phyloP scores from a whole-genome alignment of 495 filamentous ascomycete species.

The Aspergillus leporis region DNA sequence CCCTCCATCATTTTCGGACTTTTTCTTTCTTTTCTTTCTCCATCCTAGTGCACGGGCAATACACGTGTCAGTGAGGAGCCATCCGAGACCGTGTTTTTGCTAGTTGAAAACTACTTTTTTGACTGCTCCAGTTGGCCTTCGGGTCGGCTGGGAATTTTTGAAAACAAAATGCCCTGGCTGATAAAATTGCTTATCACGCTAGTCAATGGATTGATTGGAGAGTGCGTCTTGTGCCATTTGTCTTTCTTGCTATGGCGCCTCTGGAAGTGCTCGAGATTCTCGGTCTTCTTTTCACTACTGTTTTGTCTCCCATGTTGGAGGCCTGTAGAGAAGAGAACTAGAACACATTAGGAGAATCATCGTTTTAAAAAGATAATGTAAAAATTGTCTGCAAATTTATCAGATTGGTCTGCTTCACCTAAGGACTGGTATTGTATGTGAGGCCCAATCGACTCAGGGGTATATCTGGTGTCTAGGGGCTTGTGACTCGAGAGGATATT shows the following conservation, averaged over 20 bases:
- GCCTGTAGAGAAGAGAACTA: conserved; percentile 50
- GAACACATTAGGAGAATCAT: too few species aligned
- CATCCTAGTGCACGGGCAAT: conserved; percentile 58
- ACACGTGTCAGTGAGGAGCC: conserved; percentile 59
- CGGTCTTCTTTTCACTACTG: conserved; percentile 50
- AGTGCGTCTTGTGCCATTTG: not conserved
- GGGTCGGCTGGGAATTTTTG: conserved; percentile 55
- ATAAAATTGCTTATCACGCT: conserved; percentile 21
- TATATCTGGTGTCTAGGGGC: too few species aligned
- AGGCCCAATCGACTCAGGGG: too few species aligned
- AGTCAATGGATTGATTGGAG: conserved; percentile 20
- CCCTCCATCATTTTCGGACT: conserved; percentile 18
- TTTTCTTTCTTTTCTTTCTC: conserved; percentile 45
- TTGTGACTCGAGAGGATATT: not conserved
- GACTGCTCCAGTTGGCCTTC: conserved; percentile 46
- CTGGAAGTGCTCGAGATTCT: conserved; percentile 13
- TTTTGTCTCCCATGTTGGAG: conserved; percentile 39
- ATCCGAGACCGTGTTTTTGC: conserved; percentile 61
- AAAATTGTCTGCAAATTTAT: too few species aligned
- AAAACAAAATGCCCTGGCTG: conserved; percentile 35
- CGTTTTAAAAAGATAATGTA: too few species aligned
- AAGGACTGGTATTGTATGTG: too few species aligned
- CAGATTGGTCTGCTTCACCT: too few species aligned
- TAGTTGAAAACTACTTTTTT: conserved; percentile 61
- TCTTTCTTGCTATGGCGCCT: conserved; percentile 14